Evolutionary conservation across 73 alveolate genomes (phyloP).

Genomic region (Paramecium bursaria): DNA sequence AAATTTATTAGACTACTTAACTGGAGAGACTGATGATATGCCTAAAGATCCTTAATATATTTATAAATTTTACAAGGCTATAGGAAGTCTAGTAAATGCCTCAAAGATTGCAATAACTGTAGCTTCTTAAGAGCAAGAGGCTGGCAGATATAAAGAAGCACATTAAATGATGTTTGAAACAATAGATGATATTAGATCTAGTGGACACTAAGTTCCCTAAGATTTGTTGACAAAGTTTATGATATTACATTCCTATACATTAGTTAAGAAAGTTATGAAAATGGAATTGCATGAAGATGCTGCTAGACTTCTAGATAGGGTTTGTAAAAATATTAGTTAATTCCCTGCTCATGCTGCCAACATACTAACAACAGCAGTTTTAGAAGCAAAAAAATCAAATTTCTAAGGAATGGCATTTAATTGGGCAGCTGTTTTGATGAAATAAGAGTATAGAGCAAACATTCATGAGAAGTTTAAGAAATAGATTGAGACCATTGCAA

Average conservation of each 20-base stretch:
- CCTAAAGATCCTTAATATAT: slow-evolving; percentile 96
- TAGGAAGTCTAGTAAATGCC: slow-evolving; percentile 88
- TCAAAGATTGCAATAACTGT: slow-evolving; percentile 94
- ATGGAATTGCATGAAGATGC: slow-evolving; percentile 60
- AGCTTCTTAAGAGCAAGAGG: slow-evolving; percentile 94
- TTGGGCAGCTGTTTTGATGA: slow-evolving; percentile 97
- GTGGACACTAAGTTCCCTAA: slow-evolving; percentile 87
- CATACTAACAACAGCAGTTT: slow-evolving; percentile 98
- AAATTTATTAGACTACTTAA: slow-evolving; percentile 91
- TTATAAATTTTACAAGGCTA: slow-evolving; percentile 82
- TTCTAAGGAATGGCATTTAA: slow-evolving; percentile 92
- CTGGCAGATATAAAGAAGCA: slow-evolving; percentile 96
- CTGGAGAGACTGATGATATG: slow-evolving; percentile 92
- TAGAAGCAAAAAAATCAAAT: slow-evolving; percentile 98
- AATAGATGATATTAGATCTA: slow-evolving; percentile 83
- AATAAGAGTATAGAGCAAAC: slow-evolving; percentile 95
- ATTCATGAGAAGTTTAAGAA: slow-evolving; percentile 93
- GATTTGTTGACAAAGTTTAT: slow-evolving; percentile 91
- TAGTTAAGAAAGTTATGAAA: slow-evolving; percentile 72
- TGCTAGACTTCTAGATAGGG: slow-evolving; percentile 96
- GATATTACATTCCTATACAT: slow-evolving; percentile 97
- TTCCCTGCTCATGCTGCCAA: slow-evolving; percentile 98
- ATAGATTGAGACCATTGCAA: slow-evolving; percentile 92
- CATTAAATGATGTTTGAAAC: slow-evolving; percentile 95
- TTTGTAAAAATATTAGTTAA: slow-evolving; percentile 94